These are phyloP conservation scores for Populus tomentosa DNA, from an alignment of 441 rosid species.

Conservation along the genomic window DNA sequence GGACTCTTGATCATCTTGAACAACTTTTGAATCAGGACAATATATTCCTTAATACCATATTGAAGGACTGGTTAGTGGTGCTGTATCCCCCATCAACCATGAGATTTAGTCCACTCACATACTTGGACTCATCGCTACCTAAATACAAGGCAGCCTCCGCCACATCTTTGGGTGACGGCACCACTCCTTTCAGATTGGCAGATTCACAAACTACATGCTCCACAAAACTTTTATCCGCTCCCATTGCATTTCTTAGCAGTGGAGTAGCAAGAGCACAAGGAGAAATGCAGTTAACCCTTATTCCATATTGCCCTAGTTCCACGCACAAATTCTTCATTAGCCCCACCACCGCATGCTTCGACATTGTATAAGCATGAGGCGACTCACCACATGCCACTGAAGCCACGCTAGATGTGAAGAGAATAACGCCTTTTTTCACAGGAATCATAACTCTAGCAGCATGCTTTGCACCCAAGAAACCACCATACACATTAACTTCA, in stretches of 20 bases:
- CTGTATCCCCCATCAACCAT: constrained; percentile 46
- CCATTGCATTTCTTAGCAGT: constrained; percentile 12
- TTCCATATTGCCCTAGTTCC: constrained; percentile 41
- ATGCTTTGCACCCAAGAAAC: constrained; percentile 40
- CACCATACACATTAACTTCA: constrained; percentile 32
- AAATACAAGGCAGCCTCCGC: constrained; percentile 45
- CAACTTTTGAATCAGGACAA: background rate
- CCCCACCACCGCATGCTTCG: constrained; percentile 50
- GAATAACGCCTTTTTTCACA: constrained; percentile 30
- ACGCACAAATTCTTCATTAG: constrained; percentile 37
- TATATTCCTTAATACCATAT: background rate
- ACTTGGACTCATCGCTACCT: constrained; percentile 41
- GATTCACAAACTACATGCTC: constrained; percentile 16
- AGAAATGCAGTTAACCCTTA: constrained; percentile 44
- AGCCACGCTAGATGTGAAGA: constrained; percentile 34
- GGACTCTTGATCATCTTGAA: background rate
- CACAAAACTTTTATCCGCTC: constrained; percentile 4
- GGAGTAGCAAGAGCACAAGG: constrained; percentile 34
- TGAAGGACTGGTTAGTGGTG: constrained; percentile 22
- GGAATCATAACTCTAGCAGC: constrained; percentile 52
- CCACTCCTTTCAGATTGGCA: constrained; percentile 33
- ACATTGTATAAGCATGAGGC: constrained; percentile 33
- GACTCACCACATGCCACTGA: constrained; percentile 15
- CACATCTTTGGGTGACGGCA: constrained; percentile 26
- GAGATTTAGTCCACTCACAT: constrained; percentile 41